Conservation (phyloP, 768 basidiomycete genomes). For the Collybia nuda region DNA sequence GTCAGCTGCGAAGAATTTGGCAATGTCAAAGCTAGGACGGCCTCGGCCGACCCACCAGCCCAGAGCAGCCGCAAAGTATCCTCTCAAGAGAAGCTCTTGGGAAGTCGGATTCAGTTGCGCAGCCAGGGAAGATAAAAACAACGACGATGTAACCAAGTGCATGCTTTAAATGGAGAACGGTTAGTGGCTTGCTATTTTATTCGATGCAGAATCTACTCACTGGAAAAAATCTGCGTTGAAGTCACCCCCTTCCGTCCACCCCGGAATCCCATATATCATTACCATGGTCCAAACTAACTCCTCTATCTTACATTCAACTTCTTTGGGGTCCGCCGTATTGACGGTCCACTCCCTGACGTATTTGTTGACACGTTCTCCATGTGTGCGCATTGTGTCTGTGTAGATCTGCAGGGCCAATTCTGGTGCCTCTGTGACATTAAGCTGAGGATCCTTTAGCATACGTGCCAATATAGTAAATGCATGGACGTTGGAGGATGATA, state of each 20-base stretch:
- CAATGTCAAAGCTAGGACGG: slow-evolving; percentile 47
- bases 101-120: slow-evolving; percentile 38
- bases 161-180: slow-evolving; percentile 35
- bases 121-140: slow-evolving; percentile 57
- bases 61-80: slow-evolving; percentile 53
- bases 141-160: slow-evolving; percentile 64
- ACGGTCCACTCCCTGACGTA: slow-evolving; percentile 46
- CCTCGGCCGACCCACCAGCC: slow-evolving; percentile 59
- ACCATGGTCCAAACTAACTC: slow-evolving; percentile 59
- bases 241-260: slow-evolving; percentile 36
- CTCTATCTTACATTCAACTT: slow-evolving; percentile 56
- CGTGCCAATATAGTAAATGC: slow-evolving; percentile 55
- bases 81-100: slow-evolving; percentile 52
- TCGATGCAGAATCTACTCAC: slow-evolving; percentile 1
- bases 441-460: slow-evolving; percentile 50
- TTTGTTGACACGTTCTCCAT: slow-evolving; percentile 37
- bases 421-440: slow-evolving; percentile 17
- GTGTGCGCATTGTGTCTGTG: slow-evolving; percentile 29
- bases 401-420: slow-evolving; percentile 22
- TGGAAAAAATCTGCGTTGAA: slow-evolving; percentile 56
- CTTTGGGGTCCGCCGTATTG: slow-evolving; percentile 29
- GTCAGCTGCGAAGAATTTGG: slow-evolving; percentile 42
- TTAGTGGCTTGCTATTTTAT: not conserved
- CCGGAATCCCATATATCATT: slow-evolving; percentile 57
- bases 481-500: slow-evolving; percentile 23